phyloP scores from a whole-genome alignment of 2,329 filamentous ascomycete species.

The Colletotrichum tropicicola region DNA sequence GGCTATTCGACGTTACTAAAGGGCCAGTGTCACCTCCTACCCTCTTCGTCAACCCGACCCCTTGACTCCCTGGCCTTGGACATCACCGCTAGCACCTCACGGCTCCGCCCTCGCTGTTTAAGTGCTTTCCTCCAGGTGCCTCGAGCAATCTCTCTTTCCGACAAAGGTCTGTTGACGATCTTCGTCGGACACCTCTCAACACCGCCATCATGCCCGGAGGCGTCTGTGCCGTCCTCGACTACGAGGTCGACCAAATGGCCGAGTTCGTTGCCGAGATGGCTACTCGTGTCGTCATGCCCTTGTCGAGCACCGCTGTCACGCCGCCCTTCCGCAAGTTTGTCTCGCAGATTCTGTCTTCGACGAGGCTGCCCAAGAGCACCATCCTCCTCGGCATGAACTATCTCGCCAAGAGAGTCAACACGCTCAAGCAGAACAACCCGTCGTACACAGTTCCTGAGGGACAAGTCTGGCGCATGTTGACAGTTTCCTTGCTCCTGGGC shows the following conservation, averaged over 20 bases:
- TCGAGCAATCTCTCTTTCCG: slow-evolving; percentile 34
- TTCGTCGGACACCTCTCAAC: slow-evolving; percentile 45
- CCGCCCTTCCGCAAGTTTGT: slow-evolving; percentile 91
- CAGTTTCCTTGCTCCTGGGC: slow-evolving; percentile 83
- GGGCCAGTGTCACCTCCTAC: slow-evolving; percentile 1
- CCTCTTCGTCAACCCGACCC: slow-evolving; percentile 4
- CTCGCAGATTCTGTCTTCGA: slow-evolving; percentile 88
- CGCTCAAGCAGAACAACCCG: slow-evolving; percentile 64
- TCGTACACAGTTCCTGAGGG: slow-evolving; percentile 69
- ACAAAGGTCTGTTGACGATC: slow-evolving; percentile 50
- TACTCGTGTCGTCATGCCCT: slow-evolving; percentile 64
- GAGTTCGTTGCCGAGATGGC: slow-evolving; percentile 95
- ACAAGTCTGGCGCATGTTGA: slow-evolving; percentile 88
- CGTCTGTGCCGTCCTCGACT: slow-evolving; percentile 93
- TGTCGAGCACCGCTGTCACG: slow-evolving; percentile 57
- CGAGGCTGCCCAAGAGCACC: slow-evolving; percentile 87
- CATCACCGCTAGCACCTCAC: neutral
- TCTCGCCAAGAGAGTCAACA: slow-evolving; percentile 82
- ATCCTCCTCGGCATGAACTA: slow-evolving; percentile 93
- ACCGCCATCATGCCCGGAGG: slow-evolving; percentile 74
- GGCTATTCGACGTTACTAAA: slow-evolving; percentile 26
- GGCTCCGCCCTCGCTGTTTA: neutral
- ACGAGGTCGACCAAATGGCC: slow-evolving; percentile 95
- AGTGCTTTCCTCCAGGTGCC: slow-evolving; percentile 2
- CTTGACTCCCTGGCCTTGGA: slow-evolving; percentile 1